Percentiles rank a stretch among this genome's conserved stretches.
These are phyloP conservation scores for Lentinula boryana DNA, from an alignment of 768 basidiomycete genomes.

Conservation along the genomic window DNA sequence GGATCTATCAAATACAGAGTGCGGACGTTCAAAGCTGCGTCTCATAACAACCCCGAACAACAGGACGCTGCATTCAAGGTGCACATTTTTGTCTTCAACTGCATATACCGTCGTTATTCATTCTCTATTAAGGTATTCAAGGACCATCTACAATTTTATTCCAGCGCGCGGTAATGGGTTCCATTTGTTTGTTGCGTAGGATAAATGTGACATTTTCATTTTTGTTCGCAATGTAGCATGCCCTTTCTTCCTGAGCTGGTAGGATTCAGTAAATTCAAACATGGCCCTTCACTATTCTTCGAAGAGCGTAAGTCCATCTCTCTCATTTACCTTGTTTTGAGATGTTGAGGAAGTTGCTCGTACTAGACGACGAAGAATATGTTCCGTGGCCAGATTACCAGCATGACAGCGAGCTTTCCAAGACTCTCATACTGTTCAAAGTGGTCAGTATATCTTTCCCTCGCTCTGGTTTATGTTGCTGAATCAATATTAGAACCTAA, in stretches of 20 bases:
- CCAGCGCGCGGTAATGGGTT: background rate
- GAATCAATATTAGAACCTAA: background rate
- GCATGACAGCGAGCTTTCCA: background rate
- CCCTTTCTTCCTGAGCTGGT: constrained; percentile 1
- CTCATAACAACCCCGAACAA: background rate
- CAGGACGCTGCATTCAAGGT: background rate
- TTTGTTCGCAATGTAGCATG: background rate
- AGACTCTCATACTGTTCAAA: background rate
- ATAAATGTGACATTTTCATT: background rate
- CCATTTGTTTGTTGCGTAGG: background rate
- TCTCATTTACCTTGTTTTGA: background rate
- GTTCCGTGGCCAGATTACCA: background rate
- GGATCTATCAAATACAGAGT: background rate
- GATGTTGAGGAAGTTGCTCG: background rate
- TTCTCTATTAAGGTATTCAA: background rate
- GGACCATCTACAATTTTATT: background rate
- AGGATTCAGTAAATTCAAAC: background rate
- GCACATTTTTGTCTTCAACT: background rate
- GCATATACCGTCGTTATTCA: background rate
- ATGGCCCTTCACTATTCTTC: background rate
- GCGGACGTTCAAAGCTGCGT: background rate
- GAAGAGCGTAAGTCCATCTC: background rate
- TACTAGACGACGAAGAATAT: background rate
- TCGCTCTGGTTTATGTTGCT: too few species aligned
- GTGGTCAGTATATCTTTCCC: background rate